These are phyloP conservation scores for Skeletonema marinoi DNA, from an alignment of 108 stramenopile genomes.

Conservation along the genomic window DNA sequence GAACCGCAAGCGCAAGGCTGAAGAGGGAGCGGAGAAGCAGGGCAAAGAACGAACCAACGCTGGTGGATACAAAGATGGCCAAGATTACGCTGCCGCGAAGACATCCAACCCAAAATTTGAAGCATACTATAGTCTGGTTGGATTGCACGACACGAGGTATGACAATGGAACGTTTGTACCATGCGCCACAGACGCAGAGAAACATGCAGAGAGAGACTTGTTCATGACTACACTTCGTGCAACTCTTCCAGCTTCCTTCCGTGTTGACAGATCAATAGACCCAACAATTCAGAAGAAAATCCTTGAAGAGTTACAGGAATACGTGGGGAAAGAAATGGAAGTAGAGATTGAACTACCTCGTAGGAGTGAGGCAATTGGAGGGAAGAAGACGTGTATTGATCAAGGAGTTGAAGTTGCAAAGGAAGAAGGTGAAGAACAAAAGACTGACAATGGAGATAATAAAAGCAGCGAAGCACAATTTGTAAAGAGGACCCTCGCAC, in stretches of 20 bases:
- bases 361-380: constrained; percentile 44
- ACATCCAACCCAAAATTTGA: constrained; percentile 78
- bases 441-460: constrained; percentile 1
- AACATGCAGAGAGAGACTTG: constrained; percentile 57
- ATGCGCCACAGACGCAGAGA: constrained; percentile 61
- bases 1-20: constrained; percentile 51
- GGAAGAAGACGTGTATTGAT: constrained; percentile 34
- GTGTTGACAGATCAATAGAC: constrained; percentile 76
- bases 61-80: constrained; percentile 7
- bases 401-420: constrained; percentile 1
- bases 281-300: constrained; percentile 51
- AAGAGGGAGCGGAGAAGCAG: constrained; percentile 28
- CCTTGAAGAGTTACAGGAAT: constrained; percentile 64
- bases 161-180: constrained; percentile 44
- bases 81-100: constrained; percentile 35
- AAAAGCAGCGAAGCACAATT: constrained; percentile 6
- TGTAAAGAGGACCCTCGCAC: constrained; percentile 58
- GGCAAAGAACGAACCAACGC: constrained; percentile 32
- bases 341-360: constrained; percentile 61
- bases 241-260: constrained; percentile 79
- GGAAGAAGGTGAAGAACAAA: constrained; percentile 13
- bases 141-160: constrained; percentile 52
- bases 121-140: constrained; percentile 79
- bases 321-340: constrained; percentile 78
- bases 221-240: constrained; percentile 61